Evolutionary conservation across 75 land plant genomes (phyloP).

Genomic region (Picea glauca): DNA sequence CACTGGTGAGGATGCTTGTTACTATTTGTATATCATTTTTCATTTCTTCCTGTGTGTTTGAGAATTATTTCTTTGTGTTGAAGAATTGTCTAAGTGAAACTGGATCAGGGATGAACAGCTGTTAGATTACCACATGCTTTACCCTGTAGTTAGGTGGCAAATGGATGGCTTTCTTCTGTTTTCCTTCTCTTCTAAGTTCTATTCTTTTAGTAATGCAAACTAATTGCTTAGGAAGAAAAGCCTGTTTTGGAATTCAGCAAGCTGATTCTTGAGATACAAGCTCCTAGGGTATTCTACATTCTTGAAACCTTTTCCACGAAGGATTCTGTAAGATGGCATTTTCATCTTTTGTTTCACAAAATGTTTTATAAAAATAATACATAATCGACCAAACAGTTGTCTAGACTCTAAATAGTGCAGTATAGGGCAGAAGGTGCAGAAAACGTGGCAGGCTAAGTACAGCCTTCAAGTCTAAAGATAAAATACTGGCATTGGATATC

Average conservation of each 20-base stretch:
- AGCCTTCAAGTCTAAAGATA: background rate
- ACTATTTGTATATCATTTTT: background rate
- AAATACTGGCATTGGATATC: background rate
- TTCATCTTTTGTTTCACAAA: background rate
- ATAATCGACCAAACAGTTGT: no score
- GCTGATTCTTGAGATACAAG: background rate
- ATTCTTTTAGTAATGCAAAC: background rate
- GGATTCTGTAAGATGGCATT: background rate
- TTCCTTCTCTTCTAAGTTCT: background rate
- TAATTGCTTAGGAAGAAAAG: background rate
- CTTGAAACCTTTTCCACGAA: background rate
- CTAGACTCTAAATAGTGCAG: background rate
- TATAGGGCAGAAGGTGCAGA: background rate
- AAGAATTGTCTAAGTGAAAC: background rate
- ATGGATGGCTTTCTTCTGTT: background rate
- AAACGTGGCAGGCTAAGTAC: background rate
- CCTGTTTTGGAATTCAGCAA: background rate
- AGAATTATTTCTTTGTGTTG: no score
- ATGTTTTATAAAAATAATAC: background rate
- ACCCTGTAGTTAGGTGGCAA: no score
- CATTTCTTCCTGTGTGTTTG: background rate
- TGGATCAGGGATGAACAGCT: background rate
- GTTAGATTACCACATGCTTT: background rate
- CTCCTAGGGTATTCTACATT: background rate
- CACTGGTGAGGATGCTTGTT: constrained; percentile 59